Evolutionary conservation across 1,284 basidiomycete genomes (phyloP), one percentile per base, ranked within the genome.

Genomic region (Ustilago shanxiensis): DNA sequence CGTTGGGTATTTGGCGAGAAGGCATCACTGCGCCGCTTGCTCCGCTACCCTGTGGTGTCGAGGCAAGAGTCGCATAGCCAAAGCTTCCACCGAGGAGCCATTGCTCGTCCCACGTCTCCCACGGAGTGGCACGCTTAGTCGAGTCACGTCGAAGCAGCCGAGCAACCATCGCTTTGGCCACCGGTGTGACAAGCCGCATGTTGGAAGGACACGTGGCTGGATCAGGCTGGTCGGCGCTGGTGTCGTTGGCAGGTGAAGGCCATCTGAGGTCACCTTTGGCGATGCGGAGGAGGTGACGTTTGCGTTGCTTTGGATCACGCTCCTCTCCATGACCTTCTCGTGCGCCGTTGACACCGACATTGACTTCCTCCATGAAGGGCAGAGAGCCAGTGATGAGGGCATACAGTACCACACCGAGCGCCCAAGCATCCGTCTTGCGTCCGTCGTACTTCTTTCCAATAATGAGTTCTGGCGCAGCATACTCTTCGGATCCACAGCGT

Each of bases 391-490:
- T 90, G 8, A 91, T 88, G 47, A 95, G 88, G 10, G 92, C 92
- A 85, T 91, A 95, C 4, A 94, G 87, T 39, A 95, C 93, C 4
- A 95, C 91, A 0, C 93, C 93, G 70, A 93, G 91, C 2, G 93
- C 93, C 94, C 94, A 97, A 0, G 92, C 91, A 84, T 97, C 95
- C 58, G 93, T 95, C 84, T 92, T 89, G 9, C 93, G 89, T 0
- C 93, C 93, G 86, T 97, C 94, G 86, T 97, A 96, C 52, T 88
- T 84, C 64, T 89, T 89, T 22, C 90, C 90, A 86, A 92, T 91
- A 69, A 96, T 92, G 50, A 97, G 90, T 84, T 97, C 94, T 0
- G 94, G 95, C 8, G 94, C 94, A 1, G 94, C 94, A 85, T 95
- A 96, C 10, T 93, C 93, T 85, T 97, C 95, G 26, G 91, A 93